Evolutionary conservation across 345 rosid genomes (phyloP).

Genomic region (Noccaea caerulescens): DNA sequence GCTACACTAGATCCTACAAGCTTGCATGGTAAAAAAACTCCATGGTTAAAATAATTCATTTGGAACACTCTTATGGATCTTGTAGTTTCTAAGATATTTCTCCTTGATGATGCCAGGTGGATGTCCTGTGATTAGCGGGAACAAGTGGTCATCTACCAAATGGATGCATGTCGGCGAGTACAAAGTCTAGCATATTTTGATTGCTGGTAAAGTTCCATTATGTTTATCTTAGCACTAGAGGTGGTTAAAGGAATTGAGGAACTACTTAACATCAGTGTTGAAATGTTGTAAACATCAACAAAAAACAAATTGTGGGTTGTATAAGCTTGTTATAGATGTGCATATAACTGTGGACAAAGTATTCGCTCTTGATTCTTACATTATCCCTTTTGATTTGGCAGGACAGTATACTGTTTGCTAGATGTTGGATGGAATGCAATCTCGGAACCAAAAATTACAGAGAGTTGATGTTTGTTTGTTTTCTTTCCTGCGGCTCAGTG

Average conservation of each 20-base stretch:
- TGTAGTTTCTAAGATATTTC: not conserved
- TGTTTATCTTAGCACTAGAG: slow-evolving; percentile 15
- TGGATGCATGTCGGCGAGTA: slow-evolving; percentile 89
- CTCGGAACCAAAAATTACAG: slow-evolving; percentile 20
- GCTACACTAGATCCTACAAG: slow-evolving; percentile 84
- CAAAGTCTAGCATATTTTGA: slow-evolving; percentile 43
- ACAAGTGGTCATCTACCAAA: slow-evolving; percentile 96
- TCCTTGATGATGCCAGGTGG: slow-evolving; percentile 58
- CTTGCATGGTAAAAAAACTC: slow-evolving; percentile 67
- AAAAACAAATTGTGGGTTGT: not conserved
- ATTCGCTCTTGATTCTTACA: slow-evolving; percentile 28
- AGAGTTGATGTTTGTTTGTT: slow-evolving; percentile 36
- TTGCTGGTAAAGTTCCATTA: not conserved
- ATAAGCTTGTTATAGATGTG: not conserved
- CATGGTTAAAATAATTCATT: not conserved
- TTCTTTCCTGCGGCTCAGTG: slow-evolving; percentile 35
- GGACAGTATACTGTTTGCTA: slow-evolving; percentile 15
- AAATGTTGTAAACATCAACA: slow-evolving; percentile 18
- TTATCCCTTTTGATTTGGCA: slow-evolving; percentile 28
- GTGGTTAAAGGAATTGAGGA: slow-evolving; percentile 13
- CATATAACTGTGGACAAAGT: not conserved
- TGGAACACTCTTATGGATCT: not conserved
- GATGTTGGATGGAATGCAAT: slow-evolving; percentile 21
- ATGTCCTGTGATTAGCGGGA: slow-evolving; percentile 86
- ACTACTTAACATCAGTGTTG: slow-evolving; percentile 4